Percentiles rank a stretch among this genome's conserved stretches.
These are phyloP conservation scores for Pyronema domesticum DNA, from an alignment of 495 filamentous ascomycete genomes.

Conservation along the genomic window DNA sequence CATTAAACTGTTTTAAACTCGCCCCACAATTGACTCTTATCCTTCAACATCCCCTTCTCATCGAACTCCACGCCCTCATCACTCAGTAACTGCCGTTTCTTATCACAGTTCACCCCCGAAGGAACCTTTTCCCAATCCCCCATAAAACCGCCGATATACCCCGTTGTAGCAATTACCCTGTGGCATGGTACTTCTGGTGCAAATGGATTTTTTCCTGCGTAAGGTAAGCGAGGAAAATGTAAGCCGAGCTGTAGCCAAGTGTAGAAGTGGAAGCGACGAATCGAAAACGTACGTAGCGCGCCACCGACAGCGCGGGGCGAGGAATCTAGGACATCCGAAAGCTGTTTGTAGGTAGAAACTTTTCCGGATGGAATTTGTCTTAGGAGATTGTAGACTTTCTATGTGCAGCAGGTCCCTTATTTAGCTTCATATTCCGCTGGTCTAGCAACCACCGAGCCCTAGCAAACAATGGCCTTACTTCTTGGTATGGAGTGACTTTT, in stretches of 20 bases:
- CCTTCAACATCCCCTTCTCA: slow-evolving; percentile 28
- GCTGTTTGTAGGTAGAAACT: slow-evolving; percentile 55
- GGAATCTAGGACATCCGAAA: slow-evolving; percentile 46
- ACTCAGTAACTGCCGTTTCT: slow-evolving; percentile 31
- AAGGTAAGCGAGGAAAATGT: too few species aligned
- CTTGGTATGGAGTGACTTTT: slow-evolving; percentile 7
- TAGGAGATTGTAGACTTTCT: slow-evolving; percentile 31
- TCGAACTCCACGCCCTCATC: slow-evolving; percentile 35
- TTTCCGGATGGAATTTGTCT: slow-evolving; percentile 50
- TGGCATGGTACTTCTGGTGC: slow-evolving; percentile 38
- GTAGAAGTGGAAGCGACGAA: not conserved
- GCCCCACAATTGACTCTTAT: slow-evolving; percentile 26
- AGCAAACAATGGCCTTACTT: not conserved
- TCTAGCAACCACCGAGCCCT: not conserved
- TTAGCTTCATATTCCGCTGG: not conserved
- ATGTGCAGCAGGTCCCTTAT: not conserved
- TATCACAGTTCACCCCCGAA: slow-evolving; percentile 29
- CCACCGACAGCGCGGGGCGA: slow-evolving; percentile 67
- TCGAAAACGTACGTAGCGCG: slow-evolving; percentile 37
- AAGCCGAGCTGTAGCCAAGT: not conserved
- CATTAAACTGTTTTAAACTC: slow-evolving; percentile 21
- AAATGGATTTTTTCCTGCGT: slow-evolving; percentile 39
- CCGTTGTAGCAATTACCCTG: slow-evolving; percentile 35
- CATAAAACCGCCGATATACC: slow-evolving; percentile 31
- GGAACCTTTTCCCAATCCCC: slow-evolving; percentile 34